Evolutionary conservation across 2,329 filamentous ascomycete genomes (phyloP).

Genomic region (Pseudohalonectria lignicola): DNA sequence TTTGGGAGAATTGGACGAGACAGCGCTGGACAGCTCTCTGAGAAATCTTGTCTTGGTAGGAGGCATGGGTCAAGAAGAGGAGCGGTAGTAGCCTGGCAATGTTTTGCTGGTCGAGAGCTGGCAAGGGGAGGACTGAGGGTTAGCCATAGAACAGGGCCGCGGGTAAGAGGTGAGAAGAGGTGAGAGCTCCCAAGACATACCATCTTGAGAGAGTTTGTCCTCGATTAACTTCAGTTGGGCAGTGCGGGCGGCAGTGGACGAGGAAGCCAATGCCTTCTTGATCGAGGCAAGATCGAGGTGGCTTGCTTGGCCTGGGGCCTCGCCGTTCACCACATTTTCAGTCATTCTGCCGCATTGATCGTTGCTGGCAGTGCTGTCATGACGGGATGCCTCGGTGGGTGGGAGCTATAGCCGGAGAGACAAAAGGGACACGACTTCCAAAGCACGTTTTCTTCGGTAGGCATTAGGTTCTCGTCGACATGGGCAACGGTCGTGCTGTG

Average conservation of each 20-base stretch:
- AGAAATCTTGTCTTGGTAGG: constrained; percentile 78
- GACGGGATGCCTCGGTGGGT: constrained; percentile 1
- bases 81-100: constrained; percentile 51
- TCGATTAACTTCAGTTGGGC: constrained; percentile 43
- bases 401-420: too few relatives aligned
- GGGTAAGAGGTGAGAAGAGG: background rate
- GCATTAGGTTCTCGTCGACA: too few relatives aligned
- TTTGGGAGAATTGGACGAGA: constrained; percentile 51
- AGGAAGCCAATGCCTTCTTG: constrained; percentile 44
- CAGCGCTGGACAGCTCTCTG: constrained; percentile 75
- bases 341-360: constrained; percentile 28
- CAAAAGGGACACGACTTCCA: too few relatives aligned
- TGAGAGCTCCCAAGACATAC: constrained; percentile 25
- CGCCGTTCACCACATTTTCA: constrained; percentile 33
- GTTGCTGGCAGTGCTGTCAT: constrained; percentile 8
- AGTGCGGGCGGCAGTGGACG: constrained; percentile 48
- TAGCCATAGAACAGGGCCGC: too few relatives aligned
- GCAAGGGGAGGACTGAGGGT: too few relatives aligned
- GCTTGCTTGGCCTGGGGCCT: constrained; percentile 20
- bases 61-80: constrained; percentile 78
- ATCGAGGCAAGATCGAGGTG: constrained; percentile 38
- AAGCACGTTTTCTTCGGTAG: too few relatives aligned
- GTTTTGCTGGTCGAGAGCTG: constrained; percentile 36
- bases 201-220: constrained; percentile 42
- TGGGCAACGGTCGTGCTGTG: too few relatives aligned